phyloP scores from a whole-genome alignment of 2,329 filamentous ascomycete genomes.

The Aspergillus sp. region DNA sequence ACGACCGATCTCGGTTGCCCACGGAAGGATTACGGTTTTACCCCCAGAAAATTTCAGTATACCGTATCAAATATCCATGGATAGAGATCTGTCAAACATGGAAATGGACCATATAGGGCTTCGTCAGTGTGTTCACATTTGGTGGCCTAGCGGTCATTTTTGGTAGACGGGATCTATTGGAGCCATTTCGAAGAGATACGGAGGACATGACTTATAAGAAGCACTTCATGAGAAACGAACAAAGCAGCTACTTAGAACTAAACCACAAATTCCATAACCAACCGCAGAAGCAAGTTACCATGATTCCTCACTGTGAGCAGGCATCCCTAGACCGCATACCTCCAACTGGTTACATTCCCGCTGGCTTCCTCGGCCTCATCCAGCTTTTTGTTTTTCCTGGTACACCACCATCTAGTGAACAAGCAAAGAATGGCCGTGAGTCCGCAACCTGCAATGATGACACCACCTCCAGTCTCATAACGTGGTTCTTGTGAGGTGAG shows the following conservation, averaged over 20 bases:
- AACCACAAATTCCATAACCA: neutral
- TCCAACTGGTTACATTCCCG: slow-evolving; percentile 8
- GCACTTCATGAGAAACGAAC: neutral
- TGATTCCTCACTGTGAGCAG: neutral
- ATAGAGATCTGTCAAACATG: too few species aligned
- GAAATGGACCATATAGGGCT: too few species aligned
- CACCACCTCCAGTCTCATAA: slow-evolving; percentile 8
- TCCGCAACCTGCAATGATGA: slow-evolving; percentile 10
- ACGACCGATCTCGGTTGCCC: too few species aligned
- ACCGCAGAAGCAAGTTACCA: neutral
- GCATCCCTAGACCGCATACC: slow-evolving; percentile 6
- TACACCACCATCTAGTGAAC: slow-evolving; percentile 5
- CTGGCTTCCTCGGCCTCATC: slow-evolving; percentile 4
- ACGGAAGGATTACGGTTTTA: too few species aligned
- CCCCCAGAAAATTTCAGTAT: too few species aligned
- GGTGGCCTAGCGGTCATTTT: too few species aligned
- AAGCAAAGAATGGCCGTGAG: slow-evolving; percentile 5
- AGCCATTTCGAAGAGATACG: too few species aligned
- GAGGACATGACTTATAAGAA: neutral
- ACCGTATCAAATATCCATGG: too few species aligned
- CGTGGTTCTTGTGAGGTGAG: slow-evolving; percentile 10
- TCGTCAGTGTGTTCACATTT: too few species aligned
- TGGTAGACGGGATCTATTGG: too few species aligned
- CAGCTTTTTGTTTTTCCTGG: slow-evolving; percentile 7
- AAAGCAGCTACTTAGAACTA: too few species aligned